Evolutionary conservation across 106 monocot species (phyloP), one percentile per base, ranked within the genome.

Genomic region (Phalaenopsis aphrodite): DNA sequence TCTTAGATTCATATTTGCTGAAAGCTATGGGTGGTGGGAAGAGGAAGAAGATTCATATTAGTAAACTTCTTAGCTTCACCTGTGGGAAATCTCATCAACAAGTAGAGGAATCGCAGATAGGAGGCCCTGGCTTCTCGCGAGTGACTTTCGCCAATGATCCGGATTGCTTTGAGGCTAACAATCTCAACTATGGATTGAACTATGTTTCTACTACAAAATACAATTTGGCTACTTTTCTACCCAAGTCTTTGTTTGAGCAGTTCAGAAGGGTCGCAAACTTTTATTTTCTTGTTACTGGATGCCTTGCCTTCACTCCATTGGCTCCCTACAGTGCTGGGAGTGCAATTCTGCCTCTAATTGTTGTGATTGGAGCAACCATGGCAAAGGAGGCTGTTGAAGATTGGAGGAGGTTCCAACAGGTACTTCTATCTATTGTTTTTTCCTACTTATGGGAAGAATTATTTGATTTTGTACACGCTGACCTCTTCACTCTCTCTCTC

Each of bases 221-320:
- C 56, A 93, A 78, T 17, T 37, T 96, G 64, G 89, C 75, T 6
- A 91, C 93, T 2, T 93, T 96, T 75, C 0, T 96, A 2, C 96
- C 96, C 46, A 96, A 96, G 72, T 91, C 96, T 11, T 73, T 96
- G 79, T 96, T 93, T 66, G 96, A 96, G 85, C 96, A 96, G 79
- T 96, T 96, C 77, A 88, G 96, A 79, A 89, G 96, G 82, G 93
- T 92, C 66, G 93, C 96, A 37, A 96, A 96, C 80, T 82, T 96
- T 23, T 96, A 96, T 66, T 96, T 96, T 78, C 82, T 96, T 15
- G 39, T 91, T 18, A 56, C 87, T 4, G 93, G 87, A 6, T 86
- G 86, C 72, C 87, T 96, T 1, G 81, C 93, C 9, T 91, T 96
- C 64, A 91, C 93, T 15, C 80, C 89, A 0, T 71, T 96, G 76